A percentile compares a stretch with the other conserved stretches of the same genome.
Conservation (phyloP, 1,139 yeast genomes). For the Candida albicans region DNA sequence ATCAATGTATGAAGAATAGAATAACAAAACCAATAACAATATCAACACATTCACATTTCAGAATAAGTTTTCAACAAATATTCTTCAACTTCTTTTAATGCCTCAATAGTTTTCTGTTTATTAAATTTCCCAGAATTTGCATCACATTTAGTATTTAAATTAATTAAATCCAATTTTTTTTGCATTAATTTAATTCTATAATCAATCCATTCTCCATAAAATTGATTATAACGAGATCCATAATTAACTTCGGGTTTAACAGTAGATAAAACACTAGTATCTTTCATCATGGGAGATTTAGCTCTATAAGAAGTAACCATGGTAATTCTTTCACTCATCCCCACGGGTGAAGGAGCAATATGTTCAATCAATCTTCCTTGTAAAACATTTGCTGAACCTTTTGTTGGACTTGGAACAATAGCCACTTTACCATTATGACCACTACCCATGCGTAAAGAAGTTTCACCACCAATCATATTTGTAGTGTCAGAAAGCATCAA, state of each 20-base stretch:
- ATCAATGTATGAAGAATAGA: too few relatives aligned
- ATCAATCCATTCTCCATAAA: slow-evolving; percentile 39
- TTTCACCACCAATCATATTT: slow-evolving; percentile 61
- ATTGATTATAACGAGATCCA: slow-evolving; percentile 34
- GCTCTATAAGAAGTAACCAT: slow-evolving; percentile 45
- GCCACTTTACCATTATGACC: slow-evolving; percentile 25
- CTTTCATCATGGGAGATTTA: slow-evolving; percentile 25
- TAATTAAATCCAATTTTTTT: slow-evolving; percentile 34
- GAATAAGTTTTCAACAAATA: slow-evolving; percentile 44
- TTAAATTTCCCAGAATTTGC: slow-evolving; percentile 35
- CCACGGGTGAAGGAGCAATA: slow-evolving; percentile 56
- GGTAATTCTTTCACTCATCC: slow-evolving; percentile 55
- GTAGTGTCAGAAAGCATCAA: slow-evolving; percentile 58
- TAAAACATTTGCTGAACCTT: slow-evolving; percentile 54
- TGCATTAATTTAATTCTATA: slow-evolving; percentile 43
- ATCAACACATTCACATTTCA: slow-evolving; percentile 33
- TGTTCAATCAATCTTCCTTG: slow-evolving; percentile 58
- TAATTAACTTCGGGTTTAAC: slow-evolving; percentile 41
- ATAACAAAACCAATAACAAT: background rate
- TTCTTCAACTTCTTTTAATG: slow-evolving; percentile 37
- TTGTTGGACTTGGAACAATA: slow-evolving; percentile 51
- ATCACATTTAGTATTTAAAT: slow-evolving; percentile 17
- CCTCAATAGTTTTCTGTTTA: slow-evolving; percentile 36
- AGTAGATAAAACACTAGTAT: slow-evolving; percentile 32
- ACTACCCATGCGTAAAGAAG: slow-evolving; percentile 51